phyloP scores from a whole-genome alignment of 345 rosid species.

The Pistacia integerrima region DNA sequence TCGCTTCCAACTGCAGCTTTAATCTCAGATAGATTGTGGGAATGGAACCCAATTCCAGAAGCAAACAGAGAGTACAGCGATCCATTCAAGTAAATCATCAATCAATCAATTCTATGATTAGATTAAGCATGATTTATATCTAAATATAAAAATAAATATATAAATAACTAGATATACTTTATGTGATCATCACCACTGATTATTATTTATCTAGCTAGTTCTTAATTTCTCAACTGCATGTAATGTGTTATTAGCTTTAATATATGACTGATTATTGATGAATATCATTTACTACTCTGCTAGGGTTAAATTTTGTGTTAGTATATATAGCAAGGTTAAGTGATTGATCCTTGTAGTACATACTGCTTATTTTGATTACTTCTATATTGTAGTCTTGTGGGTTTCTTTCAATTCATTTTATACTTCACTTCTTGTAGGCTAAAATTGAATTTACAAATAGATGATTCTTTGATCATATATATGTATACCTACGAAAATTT shows the following conservation, averaged over 20 bases:
- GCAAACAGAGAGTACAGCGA: constrained; percentile 50
- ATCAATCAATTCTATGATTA: constrained; percentile 6
- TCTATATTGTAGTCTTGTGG: neutral
- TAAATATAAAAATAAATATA: too few relatives aligned
- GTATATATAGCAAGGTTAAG: neutral
- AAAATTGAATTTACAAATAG: neutral
- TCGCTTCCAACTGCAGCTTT: constrained; percentile 41
- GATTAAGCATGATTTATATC: neutral
- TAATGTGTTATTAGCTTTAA: neutral
- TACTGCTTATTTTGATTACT: neutral
- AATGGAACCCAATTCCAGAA: constrained; percentile 83
- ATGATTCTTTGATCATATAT: neutral
- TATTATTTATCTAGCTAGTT: neutral
- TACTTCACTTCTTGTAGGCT: too few relatives aligned
- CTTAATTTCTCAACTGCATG: constrained; percentile 16
- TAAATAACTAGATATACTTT: neutral
- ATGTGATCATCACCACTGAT: neutral
- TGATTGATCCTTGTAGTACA: neutral
- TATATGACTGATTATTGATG: constrained; percentile 6
- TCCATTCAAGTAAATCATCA: constrained; percentile 62
- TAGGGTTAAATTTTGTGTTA: constrained; percentile 16
- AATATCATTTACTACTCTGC: neutral
- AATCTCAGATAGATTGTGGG: constrained; percentile 66
- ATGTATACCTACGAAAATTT: too few relatives aligned
- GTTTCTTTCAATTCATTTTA: neutral